Evolutionary conservation across 495 filamentous ascomycete genomes (phyloP).

Genomic region (Rhizodiscina lignyota): DNA sequence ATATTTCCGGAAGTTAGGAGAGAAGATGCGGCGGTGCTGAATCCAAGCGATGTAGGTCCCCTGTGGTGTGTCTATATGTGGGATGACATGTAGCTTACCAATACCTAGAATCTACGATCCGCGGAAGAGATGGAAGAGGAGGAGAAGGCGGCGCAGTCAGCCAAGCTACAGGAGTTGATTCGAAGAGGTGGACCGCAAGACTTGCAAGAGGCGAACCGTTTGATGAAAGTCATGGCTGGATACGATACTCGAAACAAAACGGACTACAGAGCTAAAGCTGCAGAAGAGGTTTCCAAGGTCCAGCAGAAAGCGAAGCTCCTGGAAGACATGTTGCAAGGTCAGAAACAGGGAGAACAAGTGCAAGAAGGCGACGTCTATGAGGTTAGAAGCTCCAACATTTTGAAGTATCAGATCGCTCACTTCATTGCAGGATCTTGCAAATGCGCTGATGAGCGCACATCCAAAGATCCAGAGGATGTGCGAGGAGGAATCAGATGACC

Average conservation of each 20-base stretch:
- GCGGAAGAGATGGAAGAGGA: conserved; percentile 99
- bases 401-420: conserved; percentile 2
- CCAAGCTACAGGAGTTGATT: conserved; percentile 93
- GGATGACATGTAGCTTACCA: background rate
- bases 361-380: conserved; percentile 88
- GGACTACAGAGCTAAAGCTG: conserved; percentile 93
- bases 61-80: background rate
- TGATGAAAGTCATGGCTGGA: conserved; percentile 99
- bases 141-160: conserved; percentile 83
- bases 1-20: conserved; percentile 77
- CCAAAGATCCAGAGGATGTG: conserved; percentile 99
- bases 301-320: conserved; percentile 83
- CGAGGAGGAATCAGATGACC: conserved; percentile 93
- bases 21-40: conserved; percentile 93
- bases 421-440: conserved; percentile 57
- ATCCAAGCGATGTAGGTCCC: conserved; percentile 79
- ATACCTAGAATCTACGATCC: conserved; percentile 78
- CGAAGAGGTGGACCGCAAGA: conserved; percentile 80
- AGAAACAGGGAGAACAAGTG: conserved; percentile 66
- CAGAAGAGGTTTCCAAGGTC: conserved; percentile 83
- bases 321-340: conserved; percentile 80
- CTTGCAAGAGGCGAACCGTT: conserved; percentile 82
- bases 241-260: conserved; percentile 90
- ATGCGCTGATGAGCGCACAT: conserved; percentile 78
- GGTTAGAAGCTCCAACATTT: conserved; percentile 22